Evolutionary conservation across 495 filamentous ascomycete genomes (phyloP), one percentile per base, ranked within the genome.

Genomic region (Neurospora intermedia): DNA sequence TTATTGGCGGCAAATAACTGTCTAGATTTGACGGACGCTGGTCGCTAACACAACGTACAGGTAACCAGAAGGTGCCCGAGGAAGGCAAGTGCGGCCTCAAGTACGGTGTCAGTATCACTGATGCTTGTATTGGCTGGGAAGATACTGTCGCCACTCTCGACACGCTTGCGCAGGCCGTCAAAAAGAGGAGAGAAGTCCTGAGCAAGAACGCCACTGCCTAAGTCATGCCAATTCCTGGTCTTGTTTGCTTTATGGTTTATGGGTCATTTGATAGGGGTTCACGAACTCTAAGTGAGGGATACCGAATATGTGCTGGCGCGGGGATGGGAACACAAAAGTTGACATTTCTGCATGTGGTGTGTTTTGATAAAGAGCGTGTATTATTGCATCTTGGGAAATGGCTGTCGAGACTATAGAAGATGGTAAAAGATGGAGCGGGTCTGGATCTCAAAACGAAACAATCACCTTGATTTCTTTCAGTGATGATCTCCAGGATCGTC

Each of bases 41-140:
- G 70, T 38, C 71, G 69, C 70, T 72, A 77, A 80, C 75, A 20
- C 4, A 27, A 11, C 11, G 1, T 43, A 9, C 75, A 94, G 92
- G 94, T 74, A 92, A 85, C 82, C 96, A 99, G 82, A 98, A 98
- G 81, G 93, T 98, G 18, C 92, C 94, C 2, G 84, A 88, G 69
- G 94, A 98, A 85, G 96, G 96, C 77, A 96, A 94, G 84, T 83
- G 86, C 41, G 93, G 90, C 39, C 89, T 99, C 75, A 93, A 96
- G 82, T 96, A 98, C 79, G 96, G 96, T 78, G 91, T 98, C 79
- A 95, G 92, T 77, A 98, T 99, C 80, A 99, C 96, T 4, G 96
- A 99, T 84, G 96, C 96, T 46, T 99, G 96, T 81, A 98, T 99
- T 77, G 85, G 89, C 79, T 97, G 93, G 93, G 91, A 96, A 75